phyloP scores from a whole-genome alignment of 2,329 filamentous ascomycete genomes.

The Paramyrothecium sp. region DNA sequence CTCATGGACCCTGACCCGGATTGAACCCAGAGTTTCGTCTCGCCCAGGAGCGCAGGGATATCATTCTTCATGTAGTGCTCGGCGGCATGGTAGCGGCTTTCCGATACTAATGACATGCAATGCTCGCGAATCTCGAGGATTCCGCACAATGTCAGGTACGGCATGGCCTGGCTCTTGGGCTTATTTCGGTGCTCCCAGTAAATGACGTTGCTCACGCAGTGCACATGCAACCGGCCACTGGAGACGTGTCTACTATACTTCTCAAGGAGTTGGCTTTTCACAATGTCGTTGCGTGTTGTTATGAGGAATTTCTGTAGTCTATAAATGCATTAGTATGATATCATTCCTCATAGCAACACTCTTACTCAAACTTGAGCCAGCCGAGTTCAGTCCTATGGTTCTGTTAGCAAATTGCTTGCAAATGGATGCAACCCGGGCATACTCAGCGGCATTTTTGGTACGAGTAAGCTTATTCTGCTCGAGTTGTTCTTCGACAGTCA shows the following conservation, averaged over 20 bases:
- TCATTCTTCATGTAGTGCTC: constrained; percentile 36
- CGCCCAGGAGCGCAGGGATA: constrained; percentile 38
- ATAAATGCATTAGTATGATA: not conserved
- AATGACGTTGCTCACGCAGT: constrained; percentile 42
- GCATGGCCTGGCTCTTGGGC: constrained; percentile 19
- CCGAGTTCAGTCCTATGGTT: constrained; percentile 8
- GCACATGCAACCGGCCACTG: constrained; percentile 27
- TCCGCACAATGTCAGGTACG: constrained; percentile 38
- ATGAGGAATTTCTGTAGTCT: constrained; percentile 34
- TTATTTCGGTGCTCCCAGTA: constrained; percentile 36
- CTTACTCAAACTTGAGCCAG: constrained; percentile 21
- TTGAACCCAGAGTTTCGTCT: constrained; percentile 42
- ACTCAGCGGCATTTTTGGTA: too few species aligned
- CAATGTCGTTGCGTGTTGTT: constrained; percentile 32
- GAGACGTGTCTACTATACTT: constrained; percentile 25
- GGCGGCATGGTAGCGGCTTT: constrained; percentile 35
- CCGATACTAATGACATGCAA: constrained; percentile 43
- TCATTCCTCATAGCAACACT: not conserved
- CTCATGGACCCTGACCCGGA: constrained; percentile 35
- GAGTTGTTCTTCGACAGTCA: constrained; percentile 5
- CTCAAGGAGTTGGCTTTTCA: constrained; percentile 23
- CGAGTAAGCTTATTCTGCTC: not conserved
- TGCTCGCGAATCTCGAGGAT: constrained; percentile 38
- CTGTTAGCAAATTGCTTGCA: not conserved
- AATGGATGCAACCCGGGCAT: too few species aligned